Base-by-base conservation (phyloP, 208 protist species). In the Zelonia costaricensis region DNA sequence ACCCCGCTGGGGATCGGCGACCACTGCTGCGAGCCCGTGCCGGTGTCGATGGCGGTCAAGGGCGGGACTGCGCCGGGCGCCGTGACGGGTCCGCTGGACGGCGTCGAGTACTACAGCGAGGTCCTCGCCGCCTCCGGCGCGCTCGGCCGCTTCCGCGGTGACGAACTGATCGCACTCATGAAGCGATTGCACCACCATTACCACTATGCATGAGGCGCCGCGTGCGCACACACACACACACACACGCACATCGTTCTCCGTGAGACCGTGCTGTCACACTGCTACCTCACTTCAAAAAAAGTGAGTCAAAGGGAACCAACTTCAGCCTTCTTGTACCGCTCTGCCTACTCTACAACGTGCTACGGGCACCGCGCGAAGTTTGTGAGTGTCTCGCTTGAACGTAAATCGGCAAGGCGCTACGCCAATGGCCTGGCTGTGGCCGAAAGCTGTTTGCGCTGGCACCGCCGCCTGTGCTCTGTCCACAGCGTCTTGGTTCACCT, bases 11-110 rank as follows among this genome's bases (percentile, higher is more conserved):
- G 62, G 23, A 36, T 88, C 13, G 80, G 78, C 16, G 84, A 91
- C 49, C 84, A 91, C 76, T 83, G 71, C 72, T 88, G 75, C 31
- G 80, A 91, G 65, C 80, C 80, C 13, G 84, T 91, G 28, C 84
- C 84, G 8, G 67, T 91, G 3, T 82, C 80, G 8, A 62, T 87
- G 20, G 83, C 79, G 15, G 80, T 74, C 49, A 84, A 83, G 58
- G 25, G 47, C 1, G 25, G 16, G 5, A 20, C 40, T 33, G 28
- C 30, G 20, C 43, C 43, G 13, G 28, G 16, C 28, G 43, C 25
- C 0, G 40, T 31, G 31, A 46, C 16, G 4, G 31, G 36, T 8
- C 57, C 68, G 61, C 30, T 55, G 5, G 83, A 90, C 39, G 60
- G 44, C 25, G 75, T 85, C 38, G 44, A 72, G 62, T 36, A 70